These are phyloP conservation scores for Yamadazyma aaseri DNA, from an alignment of 1,139 yeast genomes.

Conservation along the genomic window DNA sequence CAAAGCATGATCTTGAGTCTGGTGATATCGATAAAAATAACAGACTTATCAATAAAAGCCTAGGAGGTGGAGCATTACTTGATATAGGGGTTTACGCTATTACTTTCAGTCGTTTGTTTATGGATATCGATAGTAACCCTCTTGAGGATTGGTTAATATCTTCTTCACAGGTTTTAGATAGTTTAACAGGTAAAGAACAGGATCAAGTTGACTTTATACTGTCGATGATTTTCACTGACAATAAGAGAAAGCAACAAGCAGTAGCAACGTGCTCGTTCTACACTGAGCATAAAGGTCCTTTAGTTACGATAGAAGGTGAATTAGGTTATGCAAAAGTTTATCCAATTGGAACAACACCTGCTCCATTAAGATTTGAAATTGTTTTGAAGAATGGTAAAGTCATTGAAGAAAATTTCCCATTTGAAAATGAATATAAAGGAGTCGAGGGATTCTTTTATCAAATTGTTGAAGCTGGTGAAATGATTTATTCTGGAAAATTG, in stretches of 20 bases:
- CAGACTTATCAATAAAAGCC: constrained; percentile 39
- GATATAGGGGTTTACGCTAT: constrained; percentile 60
- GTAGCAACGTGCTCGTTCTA: constrained; percentile 22
- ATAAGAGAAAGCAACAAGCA: constrained; percentile 20
- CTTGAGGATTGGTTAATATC: constrained; percentile 18
- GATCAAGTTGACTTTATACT: constrained; percentile 24
- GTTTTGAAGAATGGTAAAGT: constrained; percentile 20
- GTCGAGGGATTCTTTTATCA: constrained; percentile 45
- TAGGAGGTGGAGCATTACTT: constrained; percentile 63
- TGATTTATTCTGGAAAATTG: constrained; percentile 30
- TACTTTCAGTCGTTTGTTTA: constrained; percentile 42
- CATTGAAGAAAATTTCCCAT: constrained; percentile 24
- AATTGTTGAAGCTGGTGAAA: constrained; percentile 48
- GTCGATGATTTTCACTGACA: constrained; percentile 20
- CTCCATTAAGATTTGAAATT: constrained; percentile 21
- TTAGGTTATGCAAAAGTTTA: constrained; percentile 15
- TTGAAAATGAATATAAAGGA: constrained; percentile 19
- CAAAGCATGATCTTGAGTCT: constrained; percentile 22
- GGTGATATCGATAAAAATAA: constrained; percentile 16
- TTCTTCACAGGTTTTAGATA: constrained; percentile 19
- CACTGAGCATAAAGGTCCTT: constrained; percentile 17
- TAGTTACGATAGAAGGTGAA: constrained; percentile 21
- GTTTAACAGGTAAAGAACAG: constrained; percentile 5
- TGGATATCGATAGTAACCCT: constrained; percentile 22
- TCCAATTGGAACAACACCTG: constrained; percentile 8